Conservation (phyloP, 2,329 filamentous ascomycete genomes). For the Mycosphaerella sp. region DNA sequence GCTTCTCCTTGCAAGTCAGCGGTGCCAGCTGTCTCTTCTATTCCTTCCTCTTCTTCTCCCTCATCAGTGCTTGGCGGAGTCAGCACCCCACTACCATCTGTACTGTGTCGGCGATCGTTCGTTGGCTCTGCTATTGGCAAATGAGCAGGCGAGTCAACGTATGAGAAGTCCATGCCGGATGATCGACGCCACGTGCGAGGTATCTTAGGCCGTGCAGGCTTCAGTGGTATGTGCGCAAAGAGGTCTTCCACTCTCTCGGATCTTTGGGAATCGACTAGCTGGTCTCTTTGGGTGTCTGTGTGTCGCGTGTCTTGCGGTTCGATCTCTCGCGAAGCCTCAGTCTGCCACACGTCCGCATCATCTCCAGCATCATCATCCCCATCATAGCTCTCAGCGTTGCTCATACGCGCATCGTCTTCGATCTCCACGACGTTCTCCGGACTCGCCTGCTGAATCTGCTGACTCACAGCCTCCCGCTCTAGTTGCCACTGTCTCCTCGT, state of each 20-base stretch:
- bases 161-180: constrained; percentile 34
- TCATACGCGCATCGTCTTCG: constrained; percentile 17
- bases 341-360: constrained; percentile 42
- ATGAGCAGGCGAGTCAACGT: constrained; percentile 35
- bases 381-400: constrained; percentile 12
- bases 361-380: constrained; percentile 12
- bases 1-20: constrained; percentile 11
- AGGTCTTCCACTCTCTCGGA: constrained; percentile 31
- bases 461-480: constrained; percentile 20
- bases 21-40: constrained; percentile 12
- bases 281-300: neutral
- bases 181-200: constrained; percentile 40
- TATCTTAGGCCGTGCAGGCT: constrained; percentile 37
- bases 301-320: constrained; percentile 23
- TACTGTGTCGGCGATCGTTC: constrained; percentile 15
- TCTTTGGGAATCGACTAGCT: constrained; percentile 11
- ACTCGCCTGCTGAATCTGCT: constrained; percentile 17
- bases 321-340: constrained; percentile 39
- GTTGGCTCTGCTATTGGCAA: constrained; percentile 7
- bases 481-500: constrained; percentile 15
- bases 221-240: constrained; percentile 31
- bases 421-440: constrained; percentile 21
- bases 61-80: constrained; percentile 32
- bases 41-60: constrained; percentile 14
- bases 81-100: constrained; percentile 29